Base-by-base conservation (phyloP, 164 flowering plant species). In the Saururus chinensis region DNA sequence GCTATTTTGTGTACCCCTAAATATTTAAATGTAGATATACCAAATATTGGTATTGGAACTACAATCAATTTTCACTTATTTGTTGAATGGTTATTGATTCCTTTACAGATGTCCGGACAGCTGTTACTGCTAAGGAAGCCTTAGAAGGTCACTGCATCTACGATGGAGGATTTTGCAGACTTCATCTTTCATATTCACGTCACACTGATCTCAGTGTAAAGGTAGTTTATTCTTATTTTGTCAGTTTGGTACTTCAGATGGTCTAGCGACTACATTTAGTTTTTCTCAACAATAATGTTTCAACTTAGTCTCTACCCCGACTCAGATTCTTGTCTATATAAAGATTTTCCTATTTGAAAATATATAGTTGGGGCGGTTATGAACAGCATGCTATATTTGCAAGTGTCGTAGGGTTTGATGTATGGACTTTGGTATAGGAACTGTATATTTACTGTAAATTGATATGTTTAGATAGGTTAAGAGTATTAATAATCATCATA, bases 81-180 rank as follows among this genome's bases (percentile, higher is more conserved):
- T 40, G 9, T 1, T 17, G 17, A 17, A 2, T 58, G 16, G 16
- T 37, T 24, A 23, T 9, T 56, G 19, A 12, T 23, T 26, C n/a
- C 17, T 19, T 59, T 75, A 71, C 86, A 92, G 98, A 92, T 82
- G 76, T 80, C 68, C 82, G 75, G 66, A 89, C 87, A 0, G 98
- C 96, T 25, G 76, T 80, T 65, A 81, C 74, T 57, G 98, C 98
- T 17, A 92, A 86, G 79, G 89, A 86, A 77, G 80, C 93, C 37
- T 74, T 92, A 69, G 95, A 92, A 78, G 98, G 96, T 53, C 98
- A 92, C 63, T 86, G 88, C 77, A 89, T 92, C 40, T 92, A 89
- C 68, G 98, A 89, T 73, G 98, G 98, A 64, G 98, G 98, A 16
- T 92, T 76, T 70, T 92, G 98, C 84, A 92, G 86, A 81, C 98